These are phyloP conservation scores for Eimeria sp. DNA, from an alignment of 169 alveolate species.

Conservation along the genomic window DNA sequence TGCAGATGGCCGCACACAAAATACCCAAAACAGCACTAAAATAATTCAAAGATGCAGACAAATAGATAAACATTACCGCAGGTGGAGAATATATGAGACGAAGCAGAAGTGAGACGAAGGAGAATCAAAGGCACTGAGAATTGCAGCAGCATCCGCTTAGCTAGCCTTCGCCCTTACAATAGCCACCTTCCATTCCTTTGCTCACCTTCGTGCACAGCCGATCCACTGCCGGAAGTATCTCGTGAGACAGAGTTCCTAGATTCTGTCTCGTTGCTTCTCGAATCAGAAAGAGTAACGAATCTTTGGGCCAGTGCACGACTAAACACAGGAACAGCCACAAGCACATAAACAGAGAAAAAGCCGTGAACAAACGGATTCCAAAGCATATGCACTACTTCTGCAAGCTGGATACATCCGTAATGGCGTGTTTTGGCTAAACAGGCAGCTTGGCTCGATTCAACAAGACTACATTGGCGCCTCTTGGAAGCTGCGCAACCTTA, in stretches of 20 bases:
- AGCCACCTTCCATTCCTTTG: background rate
- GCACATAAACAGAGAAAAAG: background rate
- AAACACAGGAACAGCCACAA: background rate
- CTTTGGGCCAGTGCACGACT: slow-evolving; percentile 76
- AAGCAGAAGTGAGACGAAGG: background rate
- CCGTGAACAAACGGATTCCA: background rate
- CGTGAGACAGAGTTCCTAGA: background rate
- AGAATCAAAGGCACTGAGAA: background rate
- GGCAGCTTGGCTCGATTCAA: background rate
- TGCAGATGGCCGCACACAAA: slow-evolving; percentile 14
- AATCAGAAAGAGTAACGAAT: background rate
- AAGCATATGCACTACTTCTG: background rate
- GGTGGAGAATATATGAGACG: background rate
- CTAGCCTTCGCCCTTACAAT: background rate
- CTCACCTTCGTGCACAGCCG: slow-evolving; percentile 29
- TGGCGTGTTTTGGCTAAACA: background rate
- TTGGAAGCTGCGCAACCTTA: background rate
- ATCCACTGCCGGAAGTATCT: background rate
- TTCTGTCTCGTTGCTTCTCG: background rate
- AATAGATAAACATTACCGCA: background rate
- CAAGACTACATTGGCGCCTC: background rate
- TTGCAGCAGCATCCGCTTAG: background rate
- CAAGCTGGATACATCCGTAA: background rate
- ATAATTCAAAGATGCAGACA: background rate
- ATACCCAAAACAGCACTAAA: background rate